Evolutionary conservation across 2,329 filamentous ascomycete species (phyloP).

Genomic region (Rasamsonia emersonii): DNA sequence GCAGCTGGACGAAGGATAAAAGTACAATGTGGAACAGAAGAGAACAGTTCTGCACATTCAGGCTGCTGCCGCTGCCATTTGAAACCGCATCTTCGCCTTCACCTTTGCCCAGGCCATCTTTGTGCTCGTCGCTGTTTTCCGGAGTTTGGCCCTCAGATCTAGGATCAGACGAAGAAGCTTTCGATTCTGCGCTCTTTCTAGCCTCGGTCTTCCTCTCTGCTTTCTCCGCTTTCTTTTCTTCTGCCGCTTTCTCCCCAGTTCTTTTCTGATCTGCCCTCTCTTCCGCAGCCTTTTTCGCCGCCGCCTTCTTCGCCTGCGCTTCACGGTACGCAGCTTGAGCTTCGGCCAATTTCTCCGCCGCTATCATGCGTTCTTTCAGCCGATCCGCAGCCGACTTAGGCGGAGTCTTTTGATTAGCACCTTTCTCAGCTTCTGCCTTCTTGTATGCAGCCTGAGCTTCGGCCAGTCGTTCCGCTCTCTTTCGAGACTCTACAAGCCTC

Average conservation of each 20-base stretch:
- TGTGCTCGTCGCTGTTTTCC: slow-evolving; percentile 2
- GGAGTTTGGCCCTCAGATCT: background rate
- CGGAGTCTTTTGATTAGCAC: slow-evolving; percentile 1
- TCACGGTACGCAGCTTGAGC: slow-evolving; percentile 8
- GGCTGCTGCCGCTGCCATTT: background rate
- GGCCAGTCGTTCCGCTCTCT: slow-evolving; percentile 8
- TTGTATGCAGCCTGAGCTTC: slow-evolving; percentile 8
- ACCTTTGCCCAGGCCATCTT: too few relatives aligned
- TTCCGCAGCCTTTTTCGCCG: background rate
- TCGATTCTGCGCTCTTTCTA: background rate
- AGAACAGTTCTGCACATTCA: slow-evolving; percentile 17
- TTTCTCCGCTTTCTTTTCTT: slow-evolving; percentile 4
- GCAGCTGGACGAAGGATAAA: slow-evolving; percentile 20
- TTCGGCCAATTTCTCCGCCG: slow-evolving; percentile 7
- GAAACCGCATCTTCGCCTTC: slow-evolving; percentile 4
- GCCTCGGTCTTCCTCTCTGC: background rate
- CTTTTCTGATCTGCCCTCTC: background rate
- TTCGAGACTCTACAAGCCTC: slow-evolving; percentile 5
- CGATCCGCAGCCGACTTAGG: slow-evolving; percentile 2
- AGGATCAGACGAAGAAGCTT: background rate
- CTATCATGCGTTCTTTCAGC: slow-evolving; percentile 5
- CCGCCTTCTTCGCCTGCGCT: slow-evolving; percentile 5
- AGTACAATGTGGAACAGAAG: slow-evolving; percentile 22
- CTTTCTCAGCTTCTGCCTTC: slow-evolving; percentile 4
- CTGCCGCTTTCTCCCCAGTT: background rate